Evolutionary conservation across 768 basidiomycete genomes (phyloP).

Genomic region (Amanita pallidorosea): DNA sequence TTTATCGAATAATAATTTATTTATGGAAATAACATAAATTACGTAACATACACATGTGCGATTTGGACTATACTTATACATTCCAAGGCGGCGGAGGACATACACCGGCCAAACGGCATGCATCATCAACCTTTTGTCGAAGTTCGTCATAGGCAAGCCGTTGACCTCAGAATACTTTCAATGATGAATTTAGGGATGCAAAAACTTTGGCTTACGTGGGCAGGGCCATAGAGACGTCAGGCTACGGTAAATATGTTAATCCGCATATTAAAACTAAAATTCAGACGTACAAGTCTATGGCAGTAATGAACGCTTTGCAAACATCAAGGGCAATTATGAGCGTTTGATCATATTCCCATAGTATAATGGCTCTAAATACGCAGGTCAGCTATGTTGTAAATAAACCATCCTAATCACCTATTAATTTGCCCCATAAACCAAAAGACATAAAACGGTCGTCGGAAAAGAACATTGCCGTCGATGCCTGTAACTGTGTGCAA

Average conservation of each 20-base stretch:
- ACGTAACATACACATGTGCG: no score
- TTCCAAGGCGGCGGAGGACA: constrained; percentile 29
- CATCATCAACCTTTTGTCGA: constrained; percentile 31
- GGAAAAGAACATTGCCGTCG: constrained; percentile 33
- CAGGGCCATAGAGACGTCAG: constrained; percentile 58
- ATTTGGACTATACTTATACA: no score
- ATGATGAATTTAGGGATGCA: neutral
- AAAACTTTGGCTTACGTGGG: constrained; percentile 27
- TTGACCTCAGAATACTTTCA: constrained; percentile 30
- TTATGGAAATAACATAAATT: no score
- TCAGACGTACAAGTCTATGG: constrained; percentile 40
- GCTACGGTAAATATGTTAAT: constrained; percentile 14
- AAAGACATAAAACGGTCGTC: constrained; percentile 58
- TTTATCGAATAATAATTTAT: neutral
- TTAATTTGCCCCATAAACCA: constrained; percentile 70
- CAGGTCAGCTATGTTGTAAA: constrained; percentile 4
- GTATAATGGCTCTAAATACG: constrained; percentile 32
- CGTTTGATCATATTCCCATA: constrained; percentile 54
- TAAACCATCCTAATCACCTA: constrained; percentile 24
- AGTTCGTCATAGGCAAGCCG: constrained; percentile 34
- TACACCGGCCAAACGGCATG: constrained; percentile 39
- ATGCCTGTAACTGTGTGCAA: constrained; percentile 52
- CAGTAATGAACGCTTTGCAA: constrained; percentile 46
- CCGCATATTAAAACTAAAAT: neutral
- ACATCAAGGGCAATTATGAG: constrained; percentile 52